Evolutionary conservation across 345 rosid genomes (phyloP).

Genomic region (Arabis hirsuta): DNA sequence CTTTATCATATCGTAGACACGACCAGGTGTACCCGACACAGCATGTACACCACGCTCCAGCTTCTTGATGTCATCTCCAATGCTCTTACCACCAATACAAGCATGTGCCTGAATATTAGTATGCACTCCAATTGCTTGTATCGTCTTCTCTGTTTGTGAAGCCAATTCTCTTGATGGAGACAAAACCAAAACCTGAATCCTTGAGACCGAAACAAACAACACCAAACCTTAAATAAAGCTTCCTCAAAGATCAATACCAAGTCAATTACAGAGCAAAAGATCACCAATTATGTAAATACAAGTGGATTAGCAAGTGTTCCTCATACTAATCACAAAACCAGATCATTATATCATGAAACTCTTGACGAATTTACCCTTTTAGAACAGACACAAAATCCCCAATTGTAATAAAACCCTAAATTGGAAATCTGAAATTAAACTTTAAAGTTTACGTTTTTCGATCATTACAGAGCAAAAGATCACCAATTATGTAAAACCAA

Average conservation of each 20-base stretch:
- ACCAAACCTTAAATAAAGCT: background rate
- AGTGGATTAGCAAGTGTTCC: background rate
- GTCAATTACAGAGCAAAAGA: background rate
- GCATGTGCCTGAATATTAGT: constrained; percentile 86
- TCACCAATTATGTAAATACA: background rate
- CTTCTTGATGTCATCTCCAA: constrained; percentile 92
- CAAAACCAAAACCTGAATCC: constrained; percentile 91
- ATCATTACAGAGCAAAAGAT: background rate
- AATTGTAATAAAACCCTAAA: background rate
- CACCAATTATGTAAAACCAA: background rate
- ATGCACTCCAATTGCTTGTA: constrained; percentile 70
- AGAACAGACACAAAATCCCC: background rate
- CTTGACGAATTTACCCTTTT: background rate
- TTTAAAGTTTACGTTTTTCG: constrained; percentile 34
- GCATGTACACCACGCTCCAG: constrained; percentile 57
- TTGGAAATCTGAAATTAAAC: background rate
- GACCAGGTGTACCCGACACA: constrained; percentile 95
- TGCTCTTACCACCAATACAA: constrained; percentile 93
- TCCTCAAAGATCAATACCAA: background rate
- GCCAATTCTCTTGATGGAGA: constrained; percentile 97
- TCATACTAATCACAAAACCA: background rate
- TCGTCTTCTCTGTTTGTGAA: constrained; percentile 89
- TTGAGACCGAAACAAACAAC: constrained; percentile 27
- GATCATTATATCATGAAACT: background rate
- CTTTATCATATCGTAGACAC: constrained; percentile 98